Evolutionary conservation across 306 rosid genomes (phyloP), one percentile per base, ranked within the genome.

Genomic region (Malus sylvestris): DNA sequence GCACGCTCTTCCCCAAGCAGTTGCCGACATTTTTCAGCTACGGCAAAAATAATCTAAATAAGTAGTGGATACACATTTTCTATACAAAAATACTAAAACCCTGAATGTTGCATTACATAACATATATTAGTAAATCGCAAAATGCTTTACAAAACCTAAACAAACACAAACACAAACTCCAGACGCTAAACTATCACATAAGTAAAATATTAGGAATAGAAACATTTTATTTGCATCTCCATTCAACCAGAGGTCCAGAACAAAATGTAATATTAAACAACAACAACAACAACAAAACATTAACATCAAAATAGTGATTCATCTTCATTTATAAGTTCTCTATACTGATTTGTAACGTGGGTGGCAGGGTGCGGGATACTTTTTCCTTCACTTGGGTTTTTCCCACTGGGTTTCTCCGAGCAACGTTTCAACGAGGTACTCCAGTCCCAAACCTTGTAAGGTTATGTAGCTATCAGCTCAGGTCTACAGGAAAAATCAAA

Each of bases 1-100:
- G 98, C 83, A 18, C 76, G 85, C 38, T 89, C 87, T 84, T 96
- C 96, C 55, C 97, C 93, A 38, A 92, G 96, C 68, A 92, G 77
- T 73, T 89, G 87, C 82, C 97, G 89, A 81, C 97, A 89, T 91
- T 92, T 92, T 81, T 92, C 91, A 85, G 97, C 99, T 96, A 79
- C 27, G 3, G 16, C 10, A 14, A 29, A 58, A 19, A 30, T 76
- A 72, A 59, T 51, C 13, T 52, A 68, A 60, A 13, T 76, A 40
- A 77, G 35, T 38, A 70, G 16, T 44, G 4, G 52, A 23, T 6
- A 44, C 53, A 29, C 33, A 59, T 38, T 32, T 9, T 64, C 45
- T 16, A 4, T 14, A 6, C 16, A n/a, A 25, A 35, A 25, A 5
- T 3, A 3, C 67, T 22, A 8, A 71, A 14, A 53, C 33, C 4